Percentiles rank a stretch among this genome's conserved stretches.
These are phyloP conservation scores for Phytophthora hybrid DNA, from an alignment of 352 stramenopile species.

Conservation along the genomic window DNA sequence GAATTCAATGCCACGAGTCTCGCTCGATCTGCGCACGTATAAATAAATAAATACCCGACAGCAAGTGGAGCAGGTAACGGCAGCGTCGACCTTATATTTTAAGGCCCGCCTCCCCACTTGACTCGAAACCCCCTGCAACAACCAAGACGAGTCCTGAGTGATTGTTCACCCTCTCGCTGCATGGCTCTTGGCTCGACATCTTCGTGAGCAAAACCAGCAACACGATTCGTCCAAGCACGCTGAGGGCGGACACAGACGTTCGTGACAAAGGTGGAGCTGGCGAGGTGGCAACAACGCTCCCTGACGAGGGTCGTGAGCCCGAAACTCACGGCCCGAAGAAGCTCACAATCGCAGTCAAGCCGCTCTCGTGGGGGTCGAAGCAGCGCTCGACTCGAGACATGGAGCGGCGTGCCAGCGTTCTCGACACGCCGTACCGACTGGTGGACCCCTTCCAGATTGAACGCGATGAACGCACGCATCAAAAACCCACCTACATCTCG, in stretches of 20 bases:
- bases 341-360: constrained; percentile 41
- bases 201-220: constrained; percentile 21
- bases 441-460: constrained; percentile 74
- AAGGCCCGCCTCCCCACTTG: constrained; percentile 17
- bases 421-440: constrained; percentile 50
- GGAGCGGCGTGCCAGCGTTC: constrained; percentile 33
- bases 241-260: constrained; percentile 25
- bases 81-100: constrained; percentile 28
- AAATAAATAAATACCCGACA: constrained; percentile 23
- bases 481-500: constrained; percentile 63
- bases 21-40: neutral
- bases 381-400: constrained; percentile 22
- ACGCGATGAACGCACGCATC: constrained; percentile 58
- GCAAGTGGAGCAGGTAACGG: constrained; percentile 15
- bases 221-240: constrained; percentile 19
- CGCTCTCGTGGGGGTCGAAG: constrained; percentile 10
- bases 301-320: constrained; percentile 24
- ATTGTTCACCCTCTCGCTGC: constrained; percentile 10
- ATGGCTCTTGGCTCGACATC: constrained; percentile 24
- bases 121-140: constrained; percentile 31
- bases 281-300: constrained; percentile 1
- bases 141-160: constrained; percentile 10
- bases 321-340: constrained; percentile 39
- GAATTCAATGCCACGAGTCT: neutral
- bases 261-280: constrained; percentile 17